A percentile compares a stretch with the other conserved stretches of the same genome.
Conservation (phyloP, 768 basidiomycete genomes). For the Baorangia bicolor region DNA sequence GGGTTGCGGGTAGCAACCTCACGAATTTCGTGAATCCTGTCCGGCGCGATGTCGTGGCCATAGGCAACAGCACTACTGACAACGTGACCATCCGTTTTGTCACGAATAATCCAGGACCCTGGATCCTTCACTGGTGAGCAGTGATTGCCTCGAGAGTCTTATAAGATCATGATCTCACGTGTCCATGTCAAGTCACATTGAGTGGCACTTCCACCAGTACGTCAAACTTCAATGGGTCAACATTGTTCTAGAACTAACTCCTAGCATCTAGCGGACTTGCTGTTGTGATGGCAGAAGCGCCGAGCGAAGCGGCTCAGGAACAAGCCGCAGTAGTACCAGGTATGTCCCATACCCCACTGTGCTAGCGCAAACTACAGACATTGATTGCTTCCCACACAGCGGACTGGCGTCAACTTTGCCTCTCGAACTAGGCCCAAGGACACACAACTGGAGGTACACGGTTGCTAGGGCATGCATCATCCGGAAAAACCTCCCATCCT, state of each 20-base stretch:
- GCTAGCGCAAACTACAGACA: not conserved
- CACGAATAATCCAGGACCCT: slow-evolving; percentile 67
- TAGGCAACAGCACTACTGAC: slow-evolving; percentile 31
- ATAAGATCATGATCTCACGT: not conserved
- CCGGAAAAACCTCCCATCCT: too few species aligned
- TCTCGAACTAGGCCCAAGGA: not conserved
- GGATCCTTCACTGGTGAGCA: slow-evolving; percentile 51
- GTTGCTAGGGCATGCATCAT: not conserved
- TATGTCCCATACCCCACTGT: not conserved
- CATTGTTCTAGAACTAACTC: not conserved
- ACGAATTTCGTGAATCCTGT: slow-evolving; percentile 40
- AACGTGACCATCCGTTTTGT: slow-evolving; percentile 57
- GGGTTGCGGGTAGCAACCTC: slow-evolving; percentile 25
- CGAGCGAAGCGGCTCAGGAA: slow-evolving; percentile 2
- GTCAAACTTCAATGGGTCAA: not conserved
- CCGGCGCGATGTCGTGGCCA: slow-evolving; percentile 34
- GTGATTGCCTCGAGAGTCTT: not conserved
- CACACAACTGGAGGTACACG: not conserved
- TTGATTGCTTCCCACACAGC: slow-evolving; percentile 6
- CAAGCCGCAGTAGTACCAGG: slow-evolving; percentile 21
- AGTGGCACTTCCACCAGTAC: slow-evolving; percentile 31
- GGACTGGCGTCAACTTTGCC: slow-evolving; percentile 25
- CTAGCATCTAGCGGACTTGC: slow-evolving; percentile 25
- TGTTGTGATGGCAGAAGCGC: slow-evolving; percentile 30
- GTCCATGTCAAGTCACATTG: slow-evolving; percentile 22